Evolutionary conservation across 1,284 basidiomycete genomes (phyloP), one percentile per base, ranked within the genome.

Genomic region (Spongiforma sp.): DNA sequence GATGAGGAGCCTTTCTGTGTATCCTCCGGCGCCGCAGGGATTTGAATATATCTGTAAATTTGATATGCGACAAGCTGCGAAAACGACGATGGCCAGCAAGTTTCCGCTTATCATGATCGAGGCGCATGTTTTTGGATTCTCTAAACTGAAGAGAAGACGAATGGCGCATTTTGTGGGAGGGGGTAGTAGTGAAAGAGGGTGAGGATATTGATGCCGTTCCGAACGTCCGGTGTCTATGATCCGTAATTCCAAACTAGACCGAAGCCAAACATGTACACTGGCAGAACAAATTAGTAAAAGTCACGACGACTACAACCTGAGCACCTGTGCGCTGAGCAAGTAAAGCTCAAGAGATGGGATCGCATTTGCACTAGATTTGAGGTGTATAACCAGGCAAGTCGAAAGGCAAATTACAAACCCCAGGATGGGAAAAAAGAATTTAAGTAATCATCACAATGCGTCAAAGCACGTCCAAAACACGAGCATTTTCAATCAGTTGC

Each of bases 1-100:
- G 64, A 37, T 14, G 62, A 33, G 63, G 53, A 57, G 54, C 30
- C 4, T 63, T 43, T 54, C 52, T 61, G 36, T 54, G 65, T 48
- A 69, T 48, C 59, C 64, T 62, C 19, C 62, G 57, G 30, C 41
- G 61, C 30, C 74, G 67, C 50, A 75, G 50, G 36, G 71, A 73
- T 57, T 74, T 72, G 71, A 76, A 62, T 39, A 77, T 54, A 17
- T 70, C 62, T 5, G 54, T 57, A n/a, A 76, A 56, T 65, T 73
- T 74, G 15, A 65, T 62, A 34, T 60, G 64, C 5, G 75, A 62
- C 28, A 65, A 57, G 28, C 74, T 73, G 15, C 61, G 61, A 57
- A 72, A 59, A 46, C 65, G 69, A 56, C 46, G 63, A 36, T 61
- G 58, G 36, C 52, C 28, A 1, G 60, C 59, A 17, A 24, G 32